Conservation (phyloP, 2,329 filamentous ascomycete species). For the Pseudopyricularia cyperi region DNA sequence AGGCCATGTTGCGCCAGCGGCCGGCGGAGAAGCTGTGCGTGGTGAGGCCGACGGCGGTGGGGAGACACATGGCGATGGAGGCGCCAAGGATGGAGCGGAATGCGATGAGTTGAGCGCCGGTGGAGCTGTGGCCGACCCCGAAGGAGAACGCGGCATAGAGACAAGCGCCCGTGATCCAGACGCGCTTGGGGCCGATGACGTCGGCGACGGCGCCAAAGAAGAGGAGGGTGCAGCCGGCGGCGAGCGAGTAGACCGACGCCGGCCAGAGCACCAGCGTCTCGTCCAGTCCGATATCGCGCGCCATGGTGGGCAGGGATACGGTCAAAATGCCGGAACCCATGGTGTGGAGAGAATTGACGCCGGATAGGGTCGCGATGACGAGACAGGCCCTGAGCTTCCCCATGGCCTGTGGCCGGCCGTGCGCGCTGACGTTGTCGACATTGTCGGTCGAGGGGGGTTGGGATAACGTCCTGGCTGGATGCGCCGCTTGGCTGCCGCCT, state of each 20-base stretch:
- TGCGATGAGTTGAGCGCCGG: slow-evolving; percentile 21
- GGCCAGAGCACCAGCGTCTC: slow-evolving; percentile 6
- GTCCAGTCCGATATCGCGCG: slow-evolving; percentile 8
- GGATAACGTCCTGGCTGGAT: too few species aligned
- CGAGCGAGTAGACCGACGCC: slow-evolving; percentile 11
- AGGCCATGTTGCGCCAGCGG: slow-evolving; percentile 24
- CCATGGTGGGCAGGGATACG: slow-evolving; percentile 12
- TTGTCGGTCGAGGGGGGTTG: not conserved
- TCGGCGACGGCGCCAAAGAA: slow-evolving; percentile 23
- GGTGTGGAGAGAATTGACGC: not conserved
- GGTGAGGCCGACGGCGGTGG: slow-evolving; percentile 22
- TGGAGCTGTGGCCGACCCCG: slow-evolving; percentile 19
- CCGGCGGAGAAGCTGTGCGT: slow-evolving; percentile 22
- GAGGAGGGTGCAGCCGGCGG: slow-evolving; percentile 15
- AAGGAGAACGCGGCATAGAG: slow-evolving; percentile 8
- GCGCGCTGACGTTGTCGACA: not conserved
- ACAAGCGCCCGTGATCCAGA: slow-evolving; percentile 11
- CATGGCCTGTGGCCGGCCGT: not conserved
- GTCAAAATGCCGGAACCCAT: not conserved
- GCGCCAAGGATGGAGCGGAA: slow-evolving; percentile 21
- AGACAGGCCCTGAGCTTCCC: not conserved
- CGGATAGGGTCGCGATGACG: not conserved
- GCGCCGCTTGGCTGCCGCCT: too few species aligned
- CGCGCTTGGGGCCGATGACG: slow-evolving; percentile 18
- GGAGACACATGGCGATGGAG: slow-evolving; percentile 23